Percentiles rank a stretch among this genome's conserved stretches.
Conservation (phyloP, 768 basidiomycete genomes). For the Ephemerocybe angulata region DNA sequence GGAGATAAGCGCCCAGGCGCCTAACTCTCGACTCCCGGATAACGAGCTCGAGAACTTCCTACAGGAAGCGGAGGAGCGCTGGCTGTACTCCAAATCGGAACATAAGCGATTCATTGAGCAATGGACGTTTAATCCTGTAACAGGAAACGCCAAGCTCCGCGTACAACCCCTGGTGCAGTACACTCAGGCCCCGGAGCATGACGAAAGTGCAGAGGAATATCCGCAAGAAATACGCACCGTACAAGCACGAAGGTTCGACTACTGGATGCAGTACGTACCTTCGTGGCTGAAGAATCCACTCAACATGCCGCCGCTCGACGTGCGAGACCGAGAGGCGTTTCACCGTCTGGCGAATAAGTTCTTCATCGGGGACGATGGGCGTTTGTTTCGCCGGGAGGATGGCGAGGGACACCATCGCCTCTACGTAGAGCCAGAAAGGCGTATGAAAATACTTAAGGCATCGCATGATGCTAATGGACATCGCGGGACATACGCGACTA, state of each 20-base stretch:
- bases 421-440: not conserved
- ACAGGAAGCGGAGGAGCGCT: not conserved
- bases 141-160: no score
- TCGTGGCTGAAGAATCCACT: not conserved
- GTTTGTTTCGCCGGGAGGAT: not conserved
- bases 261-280: not conserved
- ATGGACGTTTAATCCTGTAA: no score
- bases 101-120: no score
- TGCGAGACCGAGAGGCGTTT: not conserved
- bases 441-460: conserved; percentile 18
- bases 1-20: not conserved
- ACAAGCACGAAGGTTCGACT: not conserved
- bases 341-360: not conserved
- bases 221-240: no score
- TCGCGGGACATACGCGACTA: conserved; percentile 19
- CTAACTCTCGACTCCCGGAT: no score
- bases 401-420: not conserved
- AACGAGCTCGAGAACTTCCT: not conserved
- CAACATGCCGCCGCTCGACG: not conserved
- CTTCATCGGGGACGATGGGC: no score
- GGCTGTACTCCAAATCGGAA: no score
- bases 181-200: no score
- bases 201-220: no score
- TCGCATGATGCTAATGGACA: conserved; percentile 25
- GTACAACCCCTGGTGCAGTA: no score